Percentiles rank a stretch among this genome's conserved stretches.
These are phyloP conservation scores for Crithidia fasciculata DNA, from an alignment of 208 protist species.

Conservation along the genomic window DNA sequence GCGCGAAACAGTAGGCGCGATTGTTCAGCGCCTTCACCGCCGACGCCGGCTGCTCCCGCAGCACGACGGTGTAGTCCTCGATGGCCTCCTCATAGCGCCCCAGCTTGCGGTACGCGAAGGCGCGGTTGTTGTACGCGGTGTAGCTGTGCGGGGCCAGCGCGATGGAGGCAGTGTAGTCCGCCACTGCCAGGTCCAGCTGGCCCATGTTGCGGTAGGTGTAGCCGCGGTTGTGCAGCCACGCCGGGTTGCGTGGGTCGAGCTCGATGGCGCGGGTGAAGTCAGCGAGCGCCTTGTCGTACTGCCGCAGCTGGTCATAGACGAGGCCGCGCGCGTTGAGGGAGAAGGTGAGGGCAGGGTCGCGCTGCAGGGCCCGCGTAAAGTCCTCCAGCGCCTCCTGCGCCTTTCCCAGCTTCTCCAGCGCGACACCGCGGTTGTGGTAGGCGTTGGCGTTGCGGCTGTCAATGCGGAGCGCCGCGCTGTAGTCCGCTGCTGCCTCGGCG, in stretches of 20 bases:
- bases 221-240: slow-evolving; percentile 79
- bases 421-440: slow-evolving; percentile 88
- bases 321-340: slow-evolving; percentile 86
- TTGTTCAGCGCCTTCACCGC: slow-evolving; percentile 77
- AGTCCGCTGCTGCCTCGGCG: slow-evolving; percentile 72
- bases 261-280: slow-evolving; percentile 74
- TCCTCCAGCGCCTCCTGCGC: slow-evolving; percentile 75
- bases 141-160: slow-evolving; percentile 37
- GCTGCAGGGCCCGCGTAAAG: slow-evolving; percentile 68
- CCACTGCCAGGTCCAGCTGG: slow-evolving; percentile 59
- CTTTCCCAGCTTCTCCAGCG: slow-evolving; percentile 67
- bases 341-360: slow-evolving; percentile 61
- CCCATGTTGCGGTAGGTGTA: slow-evolving; percentile 74
- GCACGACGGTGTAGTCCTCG: slow-evolving; percentile 58
- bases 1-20: slow-evolving; percentile 80
- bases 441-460: slow-evolving; percentile 74
- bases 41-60: slow-evolving; percentile 36
- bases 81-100: slow-evolving; percentile 55
- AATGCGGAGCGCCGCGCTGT: slow-evolving; percentile 72
- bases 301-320: slow-evolving; percentile 61
- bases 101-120: slow-evolving; percentile 76
- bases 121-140: slow-evolving; percentile 57
- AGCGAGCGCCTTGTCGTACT: slow-evolving; percentile 58
- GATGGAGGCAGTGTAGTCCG: slow-evolving; percentile 75
- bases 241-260: slow-evolving; percentile 62